Base-by-base conservation (phyloP, 106 monocot genomes). In the Allium sativum region DNA sequence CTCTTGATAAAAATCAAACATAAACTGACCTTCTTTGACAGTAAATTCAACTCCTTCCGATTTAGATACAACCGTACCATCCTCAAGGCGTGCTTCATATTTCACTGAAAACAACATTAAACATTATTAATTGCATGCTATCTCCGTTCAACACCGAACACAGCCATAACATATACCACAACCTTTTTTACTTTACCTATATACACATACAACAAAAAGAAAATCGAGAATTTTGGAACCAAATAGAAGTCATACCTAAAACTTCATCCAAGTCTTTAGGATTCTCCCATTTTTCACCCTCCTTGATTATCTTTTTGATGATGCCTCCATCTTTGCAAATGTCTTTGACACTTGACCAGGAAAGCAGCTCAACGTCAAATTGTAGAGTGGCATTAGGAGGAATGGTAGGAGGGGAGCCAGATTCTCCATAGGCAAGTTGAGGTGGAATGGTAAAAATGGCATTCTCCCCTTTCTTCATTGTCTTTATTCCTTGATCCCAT, bases 281-380 rank as follows among this genome's bases (percentile, higher is more conserved):
- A 59, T 83, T 88, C 67, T 88, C 88, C 88, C 83, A 88, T 52
- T 88, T 88, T 56, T 88, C 83, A 16, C 88, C 88, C 64, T 83
- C 88, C 40, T 42, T 69, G 11, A 88, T 6, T 6, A 88, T 75
- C 61, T 83, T 88, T 77, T 88, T 88, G 59, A 83, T 69, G 20
- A 88, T 62, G 10, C 87, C 87, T 21, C 88, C 83, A 75, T 88
- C 88, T 59, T 88, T 88, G 62, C 83, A 83, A 4, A 83, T 83
- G 56, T 88, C 88, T 67, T 76, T 88, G 7, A 88, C 78, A 15
- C 83, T 88, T 3, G 83, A 61, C 88, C 88, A 88, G 2, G 88
- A 88, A 3, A 90, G 79, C 42, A 85, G 55, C 74, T 90, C 89
- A 42, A 90, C 89, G 62, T 90, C 84, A 60, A 90, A 90, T 56